Base-by-base conservation (phyloP, 495 filamentous ascomycete species). In the Trichoderma gamsii region DNA sequence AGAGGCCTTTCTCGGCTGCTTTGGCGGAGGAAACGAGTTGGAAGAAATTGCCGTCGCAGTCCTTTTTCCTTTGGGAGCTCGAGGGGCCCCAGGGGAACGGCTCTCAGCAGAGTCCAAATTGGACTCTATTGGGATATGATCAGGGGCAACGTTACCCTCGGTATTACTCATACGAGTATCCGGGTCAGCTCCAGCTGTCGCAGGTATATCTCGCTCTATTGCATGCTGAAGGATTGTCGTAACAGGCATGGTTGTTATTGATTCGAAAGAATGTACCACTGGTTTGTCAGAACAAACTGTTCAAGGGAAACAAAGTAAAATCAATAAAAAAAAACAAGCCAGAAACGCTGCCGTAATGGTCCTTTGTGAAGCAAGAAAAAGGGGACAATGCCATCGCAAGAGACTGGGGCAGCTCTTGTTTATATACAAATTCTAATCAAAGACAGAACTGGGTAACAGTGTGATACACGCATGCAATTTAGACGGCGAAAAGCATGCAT, bases 201-300 rank as follows among this genome's bases (percentile, higher is more conserved):
- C n/a, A 9, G 7, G 49, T n/a, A 18, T 23, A 6, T 52, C 49
- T 5, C n/a, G n/a, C 15, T 52, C 49, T 9, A 4, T 52, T n/a
- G 18, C 18, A 52, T 52, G 49, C 49, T 52, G 49, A 16, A 52
- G 49, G n/a, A 52, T 52, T n/a, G 49, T 52, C 16, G 49, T 52
- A 5, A 52, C 18, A 21, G 49, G 49, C 49, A 52, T 52, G n/a
- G 49, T 8, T 23, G 18, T n/a, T 52, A 7, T 52, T 21, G 49
- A 52, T 23, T 49, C 44, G 44, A n/a, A 49, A 49, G 44, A 11
- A 9, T 49, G 44, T 15, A 49, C 6, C 0, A 13, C 35, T 38
- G 35, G 7, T 38, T 7, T 9, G 7, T 38, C 35, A 5, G 35
- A 15, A 18, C 12, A 46, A 46, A 2, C 43, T 12, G 12, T 46